Percentiles rank a stretch among this genome's conserved stretches.
Evolutionary conservation across 768 basidiomycete species (phyloP).

Genomic region (Harrya chromipes): DNA sequence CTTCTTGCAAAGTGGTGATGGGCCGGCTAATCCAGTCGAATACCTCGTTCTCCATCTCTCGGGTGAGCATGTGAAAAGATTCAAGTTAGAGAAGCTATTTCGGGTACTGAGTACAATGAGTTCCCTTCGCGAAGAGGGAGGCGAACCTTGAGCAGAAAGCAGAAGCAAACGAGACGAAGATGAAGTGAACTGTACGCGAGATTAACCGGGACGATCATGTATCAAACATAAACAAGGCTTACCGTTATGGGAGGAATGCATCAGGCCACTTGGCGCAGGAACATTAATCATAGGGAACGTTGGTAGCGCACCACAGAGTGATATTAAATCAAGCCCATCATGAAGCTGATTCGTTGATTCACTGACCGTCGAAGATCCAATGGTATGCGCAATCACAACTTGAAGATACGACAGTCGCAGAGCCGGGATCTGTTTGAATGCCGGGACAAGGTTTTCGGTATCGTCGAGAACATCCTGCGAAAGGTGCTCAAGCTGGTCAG

Average conservation of each 20-base stretch:
- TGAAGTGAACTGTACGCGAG: slow-evolving; percentile 55
- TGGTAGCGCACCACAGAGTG: too few species aligned
- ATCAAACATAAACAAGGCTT: slow-evolving; percentile 11
- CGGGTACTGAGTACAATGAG: background rate
- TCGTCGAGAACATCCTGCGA: too few species aligned
- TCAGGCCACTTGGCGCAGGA: slow-evolving; percentile 67
- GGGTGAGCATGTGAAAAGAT: slow-evolving; percentile 56
- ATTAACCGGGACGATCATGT: background rate
- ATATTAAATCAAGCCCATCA: too few species aligned
- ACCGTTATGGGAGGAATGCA: slow-evolving; percentile 81
- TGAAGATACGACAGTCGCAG: too few species aligned
- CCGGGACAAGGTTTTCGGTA: too few species aligned
- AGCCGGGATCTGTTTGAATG: too few species aligned
- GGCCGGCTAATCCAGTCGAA: slow-evolving; percentile 69
- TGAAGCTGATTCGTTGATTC: too few species aligned
- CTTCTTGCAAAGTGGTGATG: slow-evolving; percentile 67
- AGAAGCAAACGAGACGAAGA: slow-evolving; percentile 78
- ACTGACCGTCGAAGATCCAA: too few species aligned
- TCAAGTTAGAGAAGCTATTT: slow-evolving; percentile 68
- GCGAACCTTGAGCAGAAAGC: slow-evolving; percentile 74
- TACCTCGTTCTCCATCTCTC: slow-evolving; percentile 62
- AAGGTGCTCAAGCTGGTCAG: too few species aligned
- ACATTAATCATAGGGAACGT: slow-evolving; percentile 64
- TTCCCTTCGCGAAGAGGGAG: background rate
- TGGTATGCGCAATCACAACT: too few species aligned